Percentiles rank a stretch among this genome's conserved stretches.
phyloP scores from a whole-genome alignment of 768 basidiomycete species.

The Lentinus brumalis region DNA sequence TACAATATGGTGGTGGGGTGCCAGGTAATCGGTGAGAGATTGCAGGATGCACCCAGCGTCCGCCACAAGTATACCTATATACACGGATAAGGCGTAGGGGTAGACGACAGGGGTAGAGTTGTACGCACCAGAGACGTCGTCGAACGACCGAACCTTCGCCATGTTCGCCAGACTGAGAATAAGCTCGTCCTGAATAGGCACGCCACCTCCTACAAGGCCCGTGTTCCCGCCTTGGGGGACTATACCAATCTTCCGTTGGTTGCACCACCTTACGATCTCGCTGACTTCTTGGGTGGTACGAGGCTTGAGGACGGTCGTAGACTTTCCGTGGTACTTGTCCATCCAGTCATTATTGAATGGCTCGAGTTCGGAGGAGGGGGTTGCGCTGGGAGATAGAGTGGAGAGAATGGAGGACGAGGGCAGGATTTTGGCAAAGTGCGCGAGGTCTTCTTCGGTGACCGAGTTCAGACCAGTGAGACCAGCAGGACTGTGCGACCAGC shows the following conservation, averaged over 20 bases:
- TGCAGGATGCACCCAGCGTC: constrained; percentile 97
- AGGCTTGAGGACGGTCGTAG: constrained; percentile 87
- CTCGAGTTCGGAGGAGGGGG: constrained; percentile 64
- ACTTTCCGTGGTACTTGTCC: constrained; percentile 87
- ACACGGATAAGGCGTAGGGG: constrained; percentile 6
- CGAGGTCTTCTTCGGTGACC: constrained; percentile 59
- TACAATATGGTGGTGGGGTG: constrained; percentile 91
- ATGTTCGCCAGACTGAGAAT: constrained; percentile 84
- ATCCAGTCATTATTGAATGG: constrained; percentile 94
- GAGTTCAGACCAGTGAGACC: constrained; percentile 31
- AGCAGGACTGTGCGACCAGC: constrained; percentile 28
- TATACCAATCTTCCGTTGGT: constrained; percentile 77
- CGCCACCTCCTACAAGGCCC: constrained; percentile 93
- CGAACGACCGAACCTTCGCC: constrained; percentile 79
- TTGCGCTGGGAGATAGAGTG: constrained; percentile 54
- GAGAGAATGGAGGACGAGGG: constrained; percentile 66
- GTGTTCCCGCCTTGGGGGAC: constrained; percentile 99
- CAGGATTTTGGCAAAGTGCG: constrained; percentile 68
- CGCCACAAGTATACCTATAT: constrained; percentile 79
- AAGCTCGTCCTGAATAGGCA: constrained; percentile 86
- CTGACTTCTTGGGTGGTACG: constrained; percentile 87
- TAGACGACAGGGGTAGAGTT: constrained; percentile 9
- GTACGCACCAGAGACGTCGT: constrained; percentile 72
- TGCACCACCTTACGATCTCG: constrained; percentile 86
- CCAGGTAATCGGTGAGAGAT: constrained; percentile 81